Evolutionary conservation across 2,329 filamentous ascomycete species (phyloP), one percentile per base, ranked within the genome.

Genomic region (Pseudocercospora musae): DNA sequence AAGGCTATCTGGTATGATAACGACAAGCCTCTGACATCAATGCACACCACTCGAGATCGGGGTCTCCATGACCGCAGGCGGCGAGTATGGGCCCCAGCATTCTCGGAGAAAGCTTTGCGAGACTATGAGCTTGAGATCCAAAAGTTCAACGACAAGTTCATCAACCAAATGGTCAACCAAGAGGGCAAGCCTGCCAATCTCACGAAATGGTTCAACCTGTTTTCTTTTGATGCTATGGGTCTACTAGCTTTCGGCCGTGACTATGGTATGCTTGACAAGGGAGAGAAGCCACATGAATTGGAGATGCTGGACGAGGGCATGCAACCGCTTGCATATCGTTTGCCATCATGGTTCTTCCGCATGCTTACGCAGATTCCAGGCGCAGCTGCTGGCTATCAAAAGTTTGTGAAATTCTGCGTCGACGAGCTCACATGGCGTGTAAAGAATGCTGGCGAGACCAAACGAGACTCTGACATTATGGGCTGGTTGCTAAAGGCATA

Each of bases 181-280:
- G 56, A 58, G 1, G 66, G 73, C 54, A 58, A 70, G 59, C 69
- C 73, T 1, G 65, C 82, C 11, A 73, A 79, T 52, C 67, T 80
- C 20, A 69, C 74, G 0, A 73, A 78, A 56, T 79, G 75, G 69
- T 78, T 79, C 65, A 77, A 75, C 21, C 74, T 77, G 25, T 81
- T 76, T 66, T 75, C 71, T 20, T 81, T 79, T 67, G 79, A 81
- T 66, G 73, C 79, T n/a, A 80, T 81, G 76, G 77, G 79, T 4
- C 72, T 75, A 9, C 69, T 82, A 33, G 77, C 78, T 0, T 81
- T 81, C 66, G 78, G 77, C 8, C 69, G 74, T 52, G 70, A 78
- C 42, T 78, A 78, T 67, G 74, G 76, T 29, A 79, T 76, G 70
- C 71, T 79, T 23, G 71, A 76, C 31, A 68, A 69, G n/a, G 72